Evolutionary conservation across 83 land plant species (phyloP).

Genomic region (Picea mariana): DNA sequence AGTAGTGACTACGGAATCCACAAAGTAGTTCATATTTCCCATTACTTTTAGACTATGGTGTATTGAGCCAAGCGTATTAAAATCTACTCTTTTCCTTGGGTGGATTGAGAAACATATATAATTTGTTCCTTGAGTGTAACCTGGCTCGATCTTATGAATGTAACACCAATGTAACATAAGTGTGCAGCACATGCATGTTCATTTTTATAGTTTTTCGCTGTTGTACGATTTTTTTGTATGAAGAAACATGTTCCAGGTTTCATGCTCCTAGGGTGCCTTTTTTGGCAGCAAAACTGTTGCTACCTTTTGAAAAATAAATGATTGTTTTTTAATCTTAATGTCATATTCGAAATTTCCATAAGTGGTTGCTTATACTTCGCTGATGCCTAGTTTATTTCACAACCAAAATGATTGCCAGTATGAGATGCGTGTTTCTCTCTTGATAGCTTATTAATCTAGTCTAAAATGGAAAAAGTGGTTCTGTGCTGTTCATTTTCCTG

Average conservation of each 20-base stretch:
- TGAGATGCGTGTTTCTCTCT: too few species aligned
- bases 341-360: neutral
- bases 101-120: slow-evolving; percentile 8
- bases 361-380: too few species aligned
- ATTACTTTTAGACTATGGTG: slow-evolving; percentile 3
- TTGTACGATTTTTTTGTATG: slow-evolving; percentile 12
- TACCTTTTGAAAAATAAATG: slow-evolving; percentile 16
- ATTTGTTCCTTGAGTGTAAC: neutral
- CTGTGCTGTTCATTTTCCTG: too few species aligned
- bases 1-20: slow-evolving; percentile 7
- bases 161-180: slow-evolving; percentile 17
- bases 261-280: slow-evolving; percentile 9
- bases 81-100: slow-evolving; percentile 7
- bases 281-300: slow-evolving; percentile 10
- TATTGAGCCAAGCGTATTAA: slow-evolving; percentile 14
- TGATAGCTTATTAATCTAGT: too few species aligned
- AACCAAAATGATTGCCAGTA: too few species aligned
- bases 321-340: neutral
- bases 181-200: slow-evolving; percentile 16
- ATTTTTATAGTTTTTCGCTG: slow-evolving; percentile 7
- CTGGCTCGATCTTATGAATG: slow-evolving; percentile 12
- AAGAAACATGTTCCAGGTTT: slow-evolving; percentile 6
- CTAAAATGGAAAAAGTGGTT: too few species aligned
- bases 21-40: slow-evolving; percentile 3
- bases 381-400: too few species aligned